These are phyloP conservation scores for Fusarium keratoplasticum DNA, from an alignment of 2,329 filamentous ascomycete genomes.

Conservation along the genomic window DNA sequence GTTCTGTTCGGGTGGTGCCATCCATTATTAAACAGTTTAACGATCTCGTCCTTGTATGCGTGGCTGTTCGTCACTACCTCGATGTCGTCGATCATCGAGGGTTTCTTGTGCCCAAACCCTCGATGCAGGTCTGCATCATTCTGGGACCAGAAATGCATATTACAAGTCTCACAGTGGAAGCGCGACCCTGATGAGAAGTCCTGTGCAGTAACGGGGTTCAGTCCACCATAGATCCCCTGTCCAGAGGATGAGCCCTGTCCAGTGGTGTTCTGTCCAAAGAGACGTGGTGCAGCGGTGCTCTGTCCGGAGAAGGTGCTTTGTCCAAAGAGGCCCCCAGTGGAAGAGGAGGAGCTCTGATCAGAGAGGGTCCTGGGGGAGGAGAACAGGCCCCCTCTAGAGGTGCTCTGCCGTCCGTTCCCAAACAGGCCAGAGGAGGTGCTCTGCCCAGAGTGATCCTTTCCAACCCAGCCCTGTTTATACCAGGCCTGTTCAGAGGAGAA, in stretches of 20 bases:
- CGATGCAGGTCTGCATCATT: neutral
- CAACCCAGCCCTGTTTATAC: too few relatives aligned
- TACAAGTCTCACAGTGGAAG: neutral
- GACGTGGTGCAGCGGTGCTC: too few relatives aligned
- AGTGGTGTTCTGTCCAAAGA: too few relatives aligned
- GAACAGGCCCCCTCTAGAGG: too few relatives aligned
- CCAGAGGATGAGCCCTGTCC: too few relatives aligned
- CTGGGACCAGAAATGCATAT: neutral
- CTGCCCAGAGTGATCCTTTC: neutral
- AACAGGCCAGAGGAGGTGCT: too few relatives aligned
- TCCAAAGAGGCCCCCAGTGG: too few relatives aligned
- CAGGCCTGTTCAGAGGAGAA: too few relatives aligned
- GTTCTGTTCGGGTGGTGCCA: neutral
- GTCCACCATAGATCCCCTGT: neutral
- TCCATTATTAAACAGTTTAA: neutral
- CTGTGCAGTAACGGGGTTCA: neutral
- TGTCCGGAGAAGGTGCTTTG: too few relatives aligned
- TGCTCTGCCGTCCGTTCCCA: too few relatives aligned
- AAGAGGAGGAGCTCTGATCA: too few relatives aligned
- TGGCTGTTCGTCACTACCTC: neutral
- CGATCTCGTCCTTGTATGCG: neutral
- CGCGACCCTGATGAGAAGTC: neutral
- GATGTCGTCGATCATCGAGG: neutral
- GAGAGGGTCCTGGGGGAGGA: too few relatives aligned
- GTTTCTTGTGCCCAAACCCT: neutral